Conservation (phyloP, 176 grass and related monocot species). For the Poa pratensis region DNA sequence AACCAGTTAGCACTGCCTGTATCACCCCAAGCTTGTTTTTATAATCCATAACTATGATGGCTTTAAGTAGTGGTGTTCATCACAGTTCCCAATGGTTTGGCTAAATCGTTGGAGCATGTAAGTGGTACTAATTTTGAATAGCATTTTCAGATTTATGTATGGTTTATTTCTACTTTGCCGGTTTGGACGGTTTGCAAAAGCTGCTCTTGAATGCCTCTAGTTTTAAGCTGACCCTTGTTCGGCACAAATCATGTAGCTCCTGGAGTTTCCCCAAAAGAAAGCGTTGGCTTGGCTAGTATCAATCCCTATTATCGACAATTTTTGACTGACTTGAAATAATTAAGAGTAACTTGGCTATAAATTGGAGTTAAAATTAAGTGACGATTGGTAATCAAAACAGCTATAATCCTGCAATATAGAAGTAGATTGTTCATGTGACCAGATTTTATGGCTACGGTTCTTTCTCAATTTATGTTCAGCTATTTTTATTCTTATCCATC, state of each 20-base stretch:
- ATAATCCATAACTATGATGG: background rate
- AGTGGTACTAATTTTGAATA: background rate
- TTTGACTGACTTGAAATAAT: background rate
- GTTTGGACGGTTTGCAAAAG: background rate
- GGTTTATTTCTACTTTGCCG: background rate
- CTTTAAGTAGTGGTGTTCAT: background rate
- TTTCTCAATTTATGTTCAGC: constrained; percentile 30
- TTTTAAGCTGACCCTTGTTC: background rate
- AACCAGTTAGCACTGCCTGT: background rate
- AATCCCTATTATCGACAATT: background rate
- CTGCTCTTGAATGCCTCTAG: background rate
- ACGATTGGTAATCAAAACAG: background rate
- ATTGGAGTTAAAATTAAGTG: background rate
- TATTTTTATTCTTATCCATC: constrained; percentile 38
- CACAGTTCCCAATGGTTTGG: background rate
- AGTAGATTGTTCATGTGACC: background rate
- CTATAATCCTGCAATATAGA: background rate
- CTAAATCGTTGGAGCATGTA: background rate
- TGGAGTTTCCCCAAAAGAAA: background rate
- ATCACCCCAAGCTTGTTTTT: background rate
- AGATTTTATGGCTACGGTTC: background rate
- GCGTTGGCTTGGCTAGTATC: background rate
- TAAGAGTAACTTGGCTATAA: background rate
- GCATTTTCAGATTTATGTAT: background rate
- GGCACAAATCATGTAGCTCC: background rate